phyloP scores from a whole-genome alignment of 192 early-diverging fungal species.

The Chytriomyces confervae region DNA sequence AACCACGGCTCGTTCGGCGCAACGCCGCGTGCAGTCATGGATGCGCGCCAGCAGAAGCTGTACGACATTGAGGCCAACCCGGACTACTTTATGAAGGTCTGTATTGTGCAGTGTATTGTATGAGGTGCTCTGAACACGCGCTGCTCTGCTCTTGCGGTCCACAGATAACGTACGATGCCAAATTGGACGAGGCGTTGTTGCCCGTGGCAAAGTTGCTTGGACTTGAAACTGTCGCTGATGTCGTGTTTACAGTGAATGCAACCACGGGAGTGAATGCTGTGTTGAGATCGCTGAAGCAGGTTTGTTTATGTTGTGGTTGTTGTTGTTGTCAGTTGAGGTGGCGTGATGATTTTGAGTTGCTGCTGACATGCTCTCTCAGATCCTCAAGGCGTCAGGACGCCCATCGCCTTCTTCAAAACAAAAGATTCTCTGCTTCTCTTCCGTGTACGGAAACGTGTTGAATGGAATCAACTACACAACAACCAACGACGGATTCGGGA shows the following conservation, averaged over 20 bases:
- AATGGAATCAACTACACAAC: conserved; percentile 53
- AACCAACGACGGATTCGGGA: conserved; percentile 48
- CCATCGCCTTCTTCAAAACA: conserved; percentile 7
- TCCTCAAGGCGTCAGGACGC: conserved; percentile 3
- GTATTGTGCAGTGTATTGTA: too few relatives aligned
- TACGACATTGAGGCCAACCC: conserved; percentile 44
- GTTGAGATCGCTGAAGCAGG: conserved; percentile 15
- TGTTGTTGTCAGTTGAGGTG: neutral
- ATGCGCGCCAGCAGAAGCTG: conserved; percentile 30
- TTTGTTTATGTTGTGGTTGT: neutral
- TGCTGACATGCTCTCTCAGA: neutral
- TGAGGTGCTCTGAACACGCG: too few relatives aligned
- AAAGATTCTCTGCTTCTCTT: conserved; percentile 61
- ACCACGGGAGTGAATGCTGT: conserved; percentile 63
- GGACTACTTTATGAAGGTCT: conserved; percentile 56
- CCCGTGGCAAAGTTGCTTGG: conserved; percentile 53
- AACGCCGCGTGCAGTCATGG: conserved; percentile 35
- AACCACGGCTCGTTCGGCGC: conserved; percentile 74
- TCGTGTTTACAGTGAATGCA: conserved; percentile 66
- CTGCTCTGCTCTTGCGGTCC: too few relatives aligned
- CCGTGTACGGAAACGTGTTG: conserved; percentile 59
- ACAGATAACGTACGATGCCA: conserved; percentile 38
- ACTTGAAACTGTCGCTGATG: conserved; percentile 52
- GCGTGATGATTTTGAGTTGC: neutral
- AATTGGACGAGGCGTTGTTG: conserved; percentile 41